phyloP scores from a whole-genome alignment of 176 grass and related monocot species.

The Secale cereale region DNA sequence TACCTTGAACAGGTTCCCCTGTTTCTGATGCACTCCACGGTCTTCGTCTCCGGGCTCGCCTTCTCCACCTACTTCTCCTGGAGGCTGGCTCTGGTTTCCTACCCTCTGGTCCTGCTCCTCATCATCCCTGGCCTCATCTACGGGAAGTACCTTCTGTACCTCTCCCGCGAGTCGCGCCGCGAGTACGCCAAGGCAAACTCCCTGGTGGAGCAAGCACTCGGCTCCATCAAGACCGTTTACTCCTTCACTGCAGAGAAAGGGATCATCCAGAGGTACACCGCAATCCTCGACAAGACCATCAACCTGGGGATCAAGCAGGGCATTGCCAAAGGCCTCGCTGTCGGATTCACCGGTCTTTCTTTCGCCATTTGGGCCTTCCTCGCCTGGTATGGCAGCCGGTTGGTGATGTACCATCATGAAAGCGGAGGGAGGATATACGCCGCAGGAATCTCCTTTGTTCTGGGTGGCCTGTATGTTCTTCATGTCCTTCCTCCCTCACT shows the following conservation, averaged over 20 bases:
- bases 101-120: slow-evolving; percentile 74
- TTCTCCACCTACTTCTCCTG: slow-evolving; percentile 95
- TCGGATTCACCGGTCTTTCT: slow-evolving; percentile 76
- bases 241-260: slow-evolving; percentile 92
- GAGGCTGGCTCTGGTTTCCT: slow-evolving; percentile 90
- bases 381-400: slow-evolving; percentile 83
- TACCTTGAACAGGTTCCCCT: slow-evolving; percentile 69
- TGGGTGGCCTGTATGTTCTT: slow-evolving; percentile 86
- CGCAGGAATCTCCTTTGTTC: slow-evolving; percentile 90
- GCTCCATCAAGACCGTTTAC: slow-evolving; percentile 88
- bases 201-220: slow-evolving; percentile 75
- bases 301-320: slow-evolving; percentile 94
- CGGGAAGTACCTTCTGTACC: slow-evolving; percentile 88
- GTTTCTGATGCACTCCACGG: slow-evolving; percentile 89
- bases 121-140: slow-evolving; percentile 94
- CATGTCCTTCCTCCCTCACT: not conserved
- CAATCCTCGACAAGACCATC: slow-evolving; percentile 66
- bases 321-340: slow-evolving; percentile 83
- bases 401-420: slow-evolving; percentile 83
- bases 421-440: slow-evolving; percentile 91
- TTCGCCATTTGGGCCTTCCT: slow-evolving; percentile 97
- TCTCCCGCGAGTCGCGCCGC: slow-evolving; percentile 49
- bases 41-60: slow-evolving; percentile 76
- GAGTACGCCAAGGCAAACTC: slow-evolving; percentile 74
- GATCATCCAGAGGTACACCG: slow-evolving; percentile 65